Base-by-base conservation (phyloP, 2,329 filamentous ascomycete genomes). In the Calycina marina region DNA sequence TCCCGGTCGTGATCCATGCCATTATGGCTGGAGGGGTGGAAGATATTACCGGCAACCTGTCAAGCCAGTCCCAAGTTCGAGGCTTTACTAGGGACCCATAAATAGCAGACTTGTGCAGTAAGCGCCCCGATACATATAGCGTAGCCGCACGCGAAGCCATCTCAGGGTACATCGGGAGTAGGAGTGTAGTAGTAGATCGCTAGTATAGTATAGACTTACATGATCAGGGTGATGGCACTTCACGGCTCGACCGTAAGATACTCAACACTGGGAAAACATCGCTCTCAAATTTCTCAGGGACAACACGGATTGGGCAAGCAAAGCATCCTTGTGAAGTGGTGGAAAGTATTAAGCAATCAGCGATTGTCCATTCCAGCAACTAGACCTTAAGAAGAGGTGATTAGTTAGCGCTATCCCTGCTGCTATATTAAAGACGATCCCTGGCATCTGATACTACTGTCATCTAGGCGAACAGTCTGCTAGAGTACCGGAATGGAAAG, bases 11-110 rank as follows among this genome's bases (percentile, higher is more conserved):
- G 14, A 31, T 12, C 28, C 29, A 12, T 31, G 29, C 14, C 6
- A n/a, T n/a, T 14, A 31, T 24, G 29, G 29, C 29, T 31, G 29
- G 17, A 31, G 28, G 8, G 17, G 14, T 17, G 16, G 11, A 18
- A 5, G 12, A n/a, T 18, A 18, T 9, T n/a, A 18, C 20, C 20
- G n/a, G 20, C 20, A 22, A n/a, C 8, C 20, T n/a, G 20, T 22
- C 20, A 22, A 22, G 20, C 20, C 20, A 22, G 20, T 22, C 20
- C 20, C 8, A 22, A 22, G n/a, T 8, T 8, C 8, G 20, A 22
- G n/a, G n/a, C 20, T n/a, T 22, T 8, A 22, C n/a, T 22, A 3
- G 8, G 20, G 20, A 22, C 20, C 20, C 20, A 22, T 22, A 22
- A 22, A 22, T 22, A 22, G 20, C 20, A n/a, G n/a, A 22, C 8